These are phyloP conservation scores for Eutrema heterophyllum DNA, from an alignment of 345 rosid genomes.

Conservation along the genomic window DNA sequence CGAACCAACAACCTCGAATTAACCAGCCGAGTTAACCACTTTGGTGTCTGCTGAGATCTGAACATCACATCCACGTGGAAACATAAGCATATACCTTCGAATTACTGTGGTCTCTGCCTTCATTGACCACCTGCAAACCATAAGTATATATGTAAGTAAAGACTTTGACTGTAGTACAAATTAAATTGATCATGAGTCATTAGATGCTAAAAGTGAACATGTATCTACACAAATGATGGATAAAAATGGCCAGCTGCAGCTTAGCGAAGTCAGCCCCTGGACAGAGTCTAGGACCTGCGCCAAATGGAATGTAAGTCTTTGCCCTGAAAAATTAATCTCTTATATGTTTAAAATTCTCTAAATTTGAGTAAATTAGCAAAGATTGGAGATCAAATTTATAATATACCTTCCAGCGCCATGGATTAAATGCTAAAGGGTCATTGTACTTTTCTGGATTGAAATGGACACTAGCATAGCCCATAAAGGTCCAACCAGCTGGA, in stretches of 20 bases:
- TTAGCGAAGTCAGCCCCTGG: slow-evolving; percentile 15
- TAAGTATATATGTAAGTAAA: not conserved
- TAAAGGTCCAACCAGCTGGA: slow-evolving; percentile 13
- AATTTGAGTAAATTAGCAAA: not conserved
- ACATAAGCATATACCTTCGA: not conserved
- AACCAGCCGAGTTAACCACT: too few species aligned
- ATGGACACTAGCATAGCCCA: slow-evolving; percentile 12
- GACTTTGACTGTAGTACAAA: not conserved
- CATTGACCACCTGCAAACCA: slow-evolving; percentile 8
- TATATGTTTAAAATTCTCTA: not conserved
- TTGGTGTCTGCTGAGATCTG: too few species aligned
- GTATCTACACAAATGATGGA: slow-evolving; percentile 16
- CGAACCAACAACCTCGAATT: too few species aligned
- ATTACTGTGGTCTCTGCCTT: not conserved
- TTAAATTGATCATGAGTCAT: not conserved
- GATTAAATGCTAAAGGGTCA: slow-evolving; percentile 13
- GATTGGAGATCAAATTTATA: not conserved
- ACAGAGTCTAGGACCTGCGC: slow-evolving; percentile 19
- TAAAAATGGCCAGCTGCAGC: slow-evolving; percentile 1
- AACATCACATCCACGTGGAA: not conserved
- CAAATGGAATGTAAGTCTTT: slow-evolving; percentile 16
- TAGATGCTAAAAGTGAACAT: not conserved
- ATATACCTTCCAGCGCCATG: slow-evolving; percentile 23
- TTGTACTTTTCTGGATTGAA: not conserved
- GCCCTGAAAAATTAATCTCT: not conserved